Evolutionary conservation across 768 basidiomycete species (phyloP), one percentile per base, ranked within the genome.

Genomic region (Brasilioporus rufonigricans): DNA sequence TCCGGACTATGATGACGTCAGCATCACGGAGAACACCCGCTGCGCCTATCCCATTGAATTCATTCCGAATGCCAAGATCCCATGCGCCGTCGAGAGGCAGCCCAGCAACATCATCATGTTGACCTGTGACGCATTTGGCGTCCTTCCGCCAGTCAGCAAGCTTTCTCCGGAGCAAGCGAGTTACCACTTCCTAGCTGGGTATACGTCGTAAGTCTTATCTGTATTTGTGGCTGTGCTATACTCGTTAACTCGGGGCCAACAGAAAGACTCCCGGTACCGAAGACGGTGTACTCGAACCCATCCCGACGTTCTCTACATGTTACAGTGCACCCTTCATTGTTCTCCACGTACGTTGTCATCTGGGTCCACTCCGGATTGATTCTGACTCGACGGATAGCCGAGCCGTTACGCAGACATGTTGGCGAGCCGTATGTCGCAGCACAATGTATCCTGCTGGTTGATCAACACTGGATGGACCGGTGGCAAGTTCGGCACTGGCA

Each of bases 311-410:
- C 84, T 97, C 94, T 19, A 98, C 95, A 31, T 98, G 97, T 75
- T 99, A 98, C 83, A 91, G 89, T 62, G 93, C 95, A 39, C 97
- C 97, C n/a, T 98, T 99, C 83, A 98, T 99, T 71, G 88, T 98
- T 62, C 90, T 97, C 52, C 96, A 97, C 74, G 86, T 87, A 68
- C 38, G 84, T 74, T 29, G 24, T 48, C 32, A 9, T 35, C 44
- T 21, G 7, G 13, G 18, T 18, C 9, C 44, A 44, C 38, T 23
- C 21, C 12, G 11, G 8, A 11, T 35, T 11, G 10, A 18, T 44
- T 57, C 56, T 66, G 33, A 47, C 40, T 46, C 14, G 29, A 35
- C 4, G 48, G n/a, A 33, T 61, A 87, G 86, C 94, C 94, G 43
- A 84, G 90, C 33, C 89, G 94, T 58, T 99, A 99, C 73, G 96